A percentile compares a stretch with the other conserved stretches of the same genome.
Evolutionary conservation across 2,329 filamentous ascomycete species (phyloP).

Genomic region (Paecilomyces formosus): DNA sequence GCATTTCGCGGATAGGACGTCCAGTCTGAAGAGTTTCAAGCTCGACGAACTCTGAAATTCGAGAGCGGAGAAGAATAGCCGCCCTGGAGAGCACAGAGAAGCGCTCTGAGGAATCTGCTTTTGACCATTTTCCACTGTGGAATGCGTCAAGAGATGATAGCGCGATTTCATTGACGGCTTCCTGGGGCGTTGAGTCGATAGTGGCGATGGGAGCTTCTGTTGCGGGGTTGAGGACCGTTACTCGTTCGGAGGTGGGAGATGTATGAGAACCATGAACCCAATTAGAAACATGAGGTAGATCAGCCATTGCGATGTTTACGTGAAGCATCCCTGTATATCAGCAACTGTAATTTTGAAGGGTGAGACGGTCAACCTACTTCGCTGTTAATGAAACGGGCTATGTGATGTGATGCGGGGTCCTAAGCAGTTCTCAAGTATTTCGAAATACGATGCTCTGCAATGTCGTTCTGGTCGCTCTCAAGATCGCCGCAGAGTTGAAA

Average conservation of each 20-base stretch:
- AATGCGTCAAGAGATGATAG: constrained; percentile 28
- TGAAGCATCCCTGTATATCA: no score
- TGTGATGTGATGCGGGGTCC: background rate
- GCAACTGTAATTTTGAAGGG: no score
- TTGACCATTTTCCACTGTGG: constrained; percentile 50
- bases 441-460: no score
- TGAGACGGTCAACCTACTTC: no score
- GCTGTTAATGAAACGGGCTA: background rate
- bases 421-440: no score
- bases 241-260: constrained; percentile 5
- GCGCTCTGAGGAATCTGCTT: constrained; percentile 48
- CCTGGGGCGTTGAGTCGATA: constrained; percentile 50
- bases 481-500: no score
- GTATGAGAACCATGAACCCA: constrained; percentile 22
- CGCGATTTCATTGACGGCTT: constrained; percentile 47
- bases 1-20: constrained; percentile 62
- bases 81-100: constrained; percentile 57
- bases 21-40: constrained; percentile 64
- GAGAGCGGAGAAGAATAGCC: constrained; percentile 46
- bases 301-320: constrained; percentile 3
- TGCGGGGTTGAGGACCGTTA: constrained; percentile 23
- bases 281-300: constrained; percentile 18
- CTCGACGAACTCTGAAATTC: constrained; percentile 50
- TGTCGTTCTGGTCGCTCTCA: no score
- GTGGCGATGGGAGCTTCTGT: constrained; percentile 21